phyloP scores from a whole-genome alignment of 805 yeast species.

The Teunomyces kruisii region DNA sequence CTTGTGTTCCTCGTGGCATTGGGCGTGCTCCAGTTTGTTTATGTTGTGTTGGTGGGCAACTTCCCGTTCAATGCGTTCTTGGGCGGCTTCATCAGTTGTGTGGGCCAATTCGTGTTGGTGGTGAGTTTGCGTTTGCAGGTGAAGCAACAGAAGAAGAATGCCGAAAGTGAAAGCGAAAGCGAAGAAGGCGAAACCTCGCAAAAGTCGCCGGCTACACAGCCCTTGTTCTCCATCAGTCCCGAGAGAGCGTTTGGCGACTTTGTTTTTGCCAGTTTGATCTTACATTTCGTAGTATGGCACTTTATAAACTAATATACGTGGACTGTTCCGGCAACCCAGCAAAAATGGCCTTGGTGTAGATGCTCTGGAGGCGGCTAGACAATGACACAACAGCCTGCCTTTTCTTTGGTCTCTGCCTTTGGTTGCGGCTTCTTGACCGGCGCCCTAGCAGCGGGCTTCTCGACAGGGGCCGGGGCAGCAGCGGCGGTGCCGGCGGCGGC shows the following conservation, averaged over 20 bases:
- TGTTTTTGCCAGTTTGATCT: slow-evolving; percentile 77
- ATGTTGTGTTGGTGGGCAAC: slow-evolving; percentile 74
- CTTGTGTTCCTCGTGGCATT: slow-evolving; percentile 69
- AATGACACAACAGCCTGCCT: slow-evolving; percentile 38
- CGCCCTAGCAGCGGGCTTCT: background rate
- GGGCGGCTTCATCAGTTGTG: slow-evolving; percentile 89
- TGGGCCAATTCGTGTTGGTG: slow-evolving; percentile 92
- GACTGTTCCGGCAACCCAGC: slow-evolving; percentile 4
- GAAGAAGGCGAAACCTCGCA: background rate
- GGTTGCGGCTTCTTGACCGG: background rate
- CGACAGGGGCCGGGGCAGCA: slow-evolving; percentile 6
- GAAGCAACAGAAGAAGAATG: slow-evolving; percentile 6
- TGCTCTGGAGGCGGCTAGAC: no score
- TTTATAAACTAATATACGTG: slow-evolving; percentile 65
- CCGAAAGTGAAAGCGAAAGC: background rate
- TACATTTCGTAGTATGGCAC: slow-evolving; percentile 88
- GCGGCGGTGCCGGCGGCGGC: slow-evolving; percentile 7
- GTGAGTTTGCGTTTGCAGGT: slow-evolving; percentile 76
- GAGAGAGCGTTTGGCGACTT: slow-evolving; percentile 84
- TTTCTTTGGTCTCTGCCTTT: slow-evolving; percentile 25
- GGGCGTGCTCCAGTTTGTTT: slow-evolving; percentile 77
- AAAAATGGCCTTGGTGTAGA: background rate
- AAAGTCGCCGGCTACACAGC: background rate
- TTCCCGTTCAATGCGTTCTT: slow-evolving; percentile 97
- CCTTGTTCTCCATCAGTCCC: slow-evolving; percentile 25